Conservation (phyloP, 2,329 filamentous ascomycete genomes). For the Fusarium duplospermum region DNA sequence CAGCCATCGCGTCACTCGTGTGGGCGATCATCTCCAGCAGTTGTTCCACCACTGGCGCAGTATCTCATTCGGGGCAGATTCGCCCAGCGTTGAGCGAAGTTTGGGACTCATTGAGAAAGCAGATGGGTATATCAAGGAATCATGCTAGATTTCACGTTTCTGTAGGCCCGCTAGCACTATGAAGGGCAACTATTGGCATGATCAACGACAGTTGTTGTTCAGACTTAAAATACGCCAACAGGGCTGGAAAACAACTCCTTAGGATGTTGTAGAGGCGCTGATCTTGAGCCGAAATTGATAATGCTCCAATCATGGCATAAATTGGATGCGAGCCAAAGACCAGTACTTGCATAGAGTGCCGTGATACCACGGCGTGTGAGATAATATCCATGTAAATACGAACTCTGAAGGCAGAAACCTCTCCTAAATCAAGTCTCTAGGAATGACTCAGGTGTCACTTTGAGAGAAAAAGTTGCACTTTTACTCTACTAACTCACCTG, state of each 20-base stretch:
- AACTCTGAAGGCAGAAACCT: too few species aligned
- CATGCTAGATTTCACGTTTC: neutral
- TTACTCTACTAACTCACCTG: neutral
- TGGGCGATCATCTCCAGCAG: constrained; percentile 55
- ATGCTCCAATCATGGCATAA: too few species aligned
- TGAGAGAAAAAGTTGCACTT: neutral
- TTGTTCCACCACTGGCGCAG: constrained; percentile 57
- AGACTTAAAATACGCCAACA: neutral
- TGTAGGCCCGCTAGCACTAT: accelerated
- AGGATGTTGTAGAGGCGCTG: neutral
- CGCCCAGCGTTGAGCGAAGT: constrained; percentile 61
- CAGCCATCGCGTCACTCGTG: constrained; percentile 50
- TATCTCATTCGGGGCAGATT: constrained; percentile 52
- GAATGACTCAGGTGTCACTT: neutral
- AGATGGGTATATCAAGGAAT: constrained; percentile 54
- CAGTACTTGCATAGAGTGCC: neutral
- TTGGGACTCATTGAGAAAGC: constrained; percentile 59
- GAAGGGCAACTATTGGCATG: neutral
- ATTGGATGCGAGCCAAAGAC: neutral
- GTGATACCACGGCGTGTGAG: too few species aligned
- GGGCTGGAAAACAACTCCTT: neutral
- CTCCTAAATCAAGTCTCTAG: neutral
- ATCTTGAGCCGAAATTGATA: neutral
- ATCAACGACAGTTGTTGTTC: neutral
- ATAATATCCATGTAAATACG: neutral